Evolutionary conservation across 306 rosid genomes (phyloP).

Genomic region (Vigna unguiculata): DNA sequence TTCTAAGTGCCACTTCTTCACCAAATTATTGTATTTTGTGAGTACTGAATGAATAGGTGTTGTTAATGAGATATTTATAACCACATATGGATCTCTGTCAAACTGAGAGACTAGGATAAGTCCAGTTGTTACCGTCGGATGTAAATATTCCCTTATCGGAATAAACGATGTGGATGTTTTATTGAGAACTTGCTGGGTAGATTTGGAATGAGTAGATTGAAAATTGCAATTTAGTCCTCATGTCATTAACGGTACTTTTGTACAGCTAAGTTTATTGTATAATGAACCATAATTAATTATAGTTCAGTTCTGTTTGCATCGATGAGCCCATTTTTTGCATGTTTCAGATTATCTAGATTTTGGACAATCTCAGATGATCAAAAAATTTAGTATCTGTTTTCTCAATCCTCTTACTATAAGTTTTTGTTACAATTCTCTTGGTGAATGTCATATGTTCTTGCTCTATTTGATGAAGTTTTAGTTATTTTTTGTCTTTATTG

Average conservation of each 20-base stretch:
- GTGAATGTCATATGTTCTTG: no score
- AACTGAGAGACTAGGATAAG: background rate
- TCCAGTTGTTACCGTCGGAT: background rate
- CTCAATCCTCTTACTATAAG: no score
- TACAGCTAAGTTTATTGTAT: background rate
- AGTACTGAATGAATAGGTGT: background rate
- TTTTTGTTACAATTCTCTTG: no score
- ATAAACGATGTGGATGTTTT: background rate
- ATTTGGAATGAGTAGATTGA: background rate
- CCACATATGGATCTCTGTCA: background rate
- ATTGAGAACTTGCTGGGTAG: background rate
- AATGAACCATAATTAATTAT: background rate
- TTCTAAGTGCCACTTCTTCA: slow-evolving; percentile 6
- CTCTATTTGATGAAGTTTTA: no score
- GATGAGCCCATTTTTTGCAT: background rate
- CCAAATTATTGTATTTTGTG: slow-evolving; percentile 20
- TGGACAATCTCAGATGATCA: background rate
- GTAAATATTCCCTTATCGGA: background rate
- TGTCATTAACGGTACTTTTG: background rate
- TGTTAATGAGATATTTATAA: background rate
- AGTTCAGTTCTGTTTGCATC: background rate
- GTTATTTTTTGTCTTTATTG: no score
- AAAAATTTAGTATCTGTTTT: no score
- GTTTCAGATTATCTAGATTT: background rate
- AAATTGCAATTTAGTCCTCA: background rate